Percentiles rank a stretch among this genome's conserved stretches.
phyloP scores from a whole-genome alignment of 2,329 filamentous ascomycete species.

The Cytospora chrysosperma region DNA sequence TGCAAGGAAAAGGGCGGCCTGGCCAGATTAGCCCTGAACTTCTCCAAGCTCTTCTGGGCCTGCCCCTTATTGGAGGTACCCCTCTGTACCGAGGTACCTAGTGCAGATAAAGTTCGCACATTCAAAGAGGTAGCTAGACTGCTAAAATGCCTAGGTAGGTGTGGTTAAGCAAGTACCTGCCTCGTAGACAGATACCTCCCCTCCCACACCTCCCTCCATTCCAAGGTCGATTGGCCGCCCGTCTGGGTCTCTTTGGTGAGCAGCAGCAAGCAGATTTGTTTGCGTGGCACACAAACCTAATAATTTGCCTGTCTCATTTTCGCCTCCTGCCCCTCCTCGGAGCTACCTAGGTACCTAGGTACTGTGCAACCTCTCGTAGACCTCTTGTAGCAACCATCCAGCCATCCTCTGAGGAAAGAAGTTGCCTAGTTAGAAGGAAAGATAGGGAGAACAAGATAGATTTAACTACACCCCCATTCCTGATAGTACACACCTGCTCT shows the following conservation, averaged over 20 bases:
- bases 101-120: no score
- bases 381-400: no score
- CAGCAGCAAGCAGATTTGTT: slow-evolving; percentile 10
- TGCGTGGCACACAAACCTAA: slow-evolving; percentile 14
- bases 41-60: not conserved
- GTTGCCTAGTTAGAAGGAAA: not conserved
- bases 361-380: no score
- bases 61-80: not conserved
- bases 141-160: no score
- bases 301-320: slow-evolving; percentile 11
- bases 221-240: not conserved
- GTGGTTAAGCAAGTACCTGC: not conserved
- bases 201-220: not conserved
- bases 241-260: not conserved
- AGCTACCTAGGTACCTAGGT: not conserved
- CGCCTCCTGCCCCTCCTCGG: not conserved
- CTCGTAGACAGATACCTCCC: not conserved
- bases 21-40: not conserved
- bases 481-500: not conserved
- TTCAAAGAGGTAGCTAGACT: no score
- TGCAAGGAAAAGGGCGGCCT: not conserved
- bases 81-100: not conserved
- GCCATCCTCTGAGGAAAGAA: no score
- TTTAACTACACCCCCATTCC: not conserved
- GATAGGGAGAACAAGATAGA: no score